Conservation (phyloP, 345 rosid genomes). For the Raphanus raphanistrum region DNA sequence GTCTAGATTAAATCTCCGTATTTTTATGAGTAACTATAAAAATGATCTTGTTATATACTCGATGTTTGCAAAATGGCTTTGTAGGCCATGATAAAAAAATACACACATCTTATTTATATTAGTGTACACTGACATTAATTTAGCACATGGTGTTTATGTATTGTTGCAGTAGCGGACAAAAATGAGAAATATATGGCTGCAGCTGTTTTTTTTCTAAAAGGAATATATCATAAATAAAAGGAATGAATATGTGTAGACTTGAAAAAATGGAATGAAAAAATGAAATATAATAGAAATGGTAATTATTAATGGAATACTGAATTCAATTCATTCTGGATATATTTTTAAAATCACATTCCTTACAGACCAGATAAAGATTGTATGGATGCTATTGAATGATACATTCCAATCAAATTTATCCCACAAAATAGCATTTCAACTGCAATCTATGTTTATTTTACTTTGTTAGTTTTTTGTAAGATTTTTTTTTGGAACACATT, state of each 20-base stretch:
- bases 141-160: not conserved
- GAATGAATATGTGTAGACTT: not conserved
- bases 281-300: not conserved
- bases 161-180: not conserved
- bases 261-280: not conserved
- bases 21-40: not conserved
- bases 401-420: not conserved
- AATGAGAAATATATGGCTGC: not conserved
- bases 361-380: too few relatives aligned
- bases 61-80: not conserved
- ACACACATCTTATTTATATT: not conserved
- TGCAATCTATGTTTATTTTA: not conserved
- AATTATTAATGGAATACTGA: too few relatives aligned
- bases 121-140: not conserved
- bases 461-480: not conserved
- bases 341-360: too few relatives aligned
- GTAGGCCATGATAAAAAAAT: not conserved
- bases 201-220: not conserved
- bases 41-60: not conserved
- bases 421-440: not conserved
- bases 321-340: too few relatives aligned
- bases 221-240: not conserved
- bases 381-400: not conserved
- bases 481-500: too few relatives aligned
- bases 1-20: not conserved